phyloP scores from a whole-genome alignment of 768 basidiomycete species.

The Cystofilobasidium ferigula region DNA sequence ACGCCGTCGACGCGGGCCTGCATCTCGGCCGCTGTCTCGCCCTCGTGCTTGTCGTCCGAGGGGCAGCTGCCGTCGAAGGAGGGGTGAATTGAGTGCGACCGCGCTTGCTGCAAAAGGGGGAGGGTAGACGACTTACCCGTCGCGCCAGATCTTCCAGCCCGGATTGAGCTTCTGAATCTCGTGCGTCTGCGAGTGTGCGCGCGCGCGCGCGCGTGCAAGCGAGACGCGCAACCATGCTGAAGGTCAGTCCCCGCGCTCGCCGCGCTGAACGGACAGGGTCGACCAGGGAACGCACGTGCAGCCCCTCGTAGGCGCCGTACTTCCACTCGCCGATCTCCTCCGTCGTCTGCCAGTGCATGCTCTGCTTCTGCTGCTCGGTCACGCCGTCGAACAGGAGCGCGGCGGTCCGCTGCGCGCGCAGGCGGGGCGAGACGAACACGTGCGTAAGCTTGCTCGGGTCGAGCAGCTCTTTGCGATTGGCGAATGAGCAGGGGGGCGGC shows the following conservation, averaged over 20 bases:
- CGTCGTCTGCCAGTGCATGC: constrained; percentile 18
- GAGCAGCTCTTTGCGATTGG: constrained; percentile 11
- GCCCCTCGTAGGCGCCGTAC: constrained; percentile 26
- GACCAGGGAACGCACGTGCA: neutral
- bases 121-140: constrained; percentile 14
- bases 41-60: constrained; percentile 17
- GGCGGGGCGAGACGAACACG: constrained; percentile 22
- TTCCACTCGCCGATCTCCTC: constrained; percentile 25
- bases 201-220: neutral
- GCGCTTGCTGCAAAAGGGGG: neutral
- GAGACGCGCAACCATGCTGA: too few relatives aligned
- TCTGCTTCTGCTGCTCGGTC: neutral
- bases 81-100: neutral
- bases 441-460: constrained; percentile 22
- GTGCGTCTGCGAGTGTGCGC: neutral
- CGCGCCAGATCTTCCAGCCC: constrained; percentile 23
- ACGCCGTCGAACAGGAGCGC: constrained; percentile 12
- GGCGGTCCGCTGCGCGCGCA: constrained; percentile 22
- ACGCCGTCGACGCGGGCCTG: constrained; percentile 23
- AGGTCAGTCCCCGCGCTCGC: too few relatives aligned
- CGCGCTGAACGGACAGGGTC: neutral
- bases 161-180: constrained; percentile 19
- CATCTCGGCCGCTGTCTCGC: constrained; percentile 23
- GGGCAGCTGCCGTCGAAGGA: constrained; percentile 12
- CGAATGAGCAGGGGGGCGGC: neutral